Base-by-base conservation (phyloP, 2,329 filamentous ascomycete genomes). In the Aureobasidium leucospermi region DNA sequence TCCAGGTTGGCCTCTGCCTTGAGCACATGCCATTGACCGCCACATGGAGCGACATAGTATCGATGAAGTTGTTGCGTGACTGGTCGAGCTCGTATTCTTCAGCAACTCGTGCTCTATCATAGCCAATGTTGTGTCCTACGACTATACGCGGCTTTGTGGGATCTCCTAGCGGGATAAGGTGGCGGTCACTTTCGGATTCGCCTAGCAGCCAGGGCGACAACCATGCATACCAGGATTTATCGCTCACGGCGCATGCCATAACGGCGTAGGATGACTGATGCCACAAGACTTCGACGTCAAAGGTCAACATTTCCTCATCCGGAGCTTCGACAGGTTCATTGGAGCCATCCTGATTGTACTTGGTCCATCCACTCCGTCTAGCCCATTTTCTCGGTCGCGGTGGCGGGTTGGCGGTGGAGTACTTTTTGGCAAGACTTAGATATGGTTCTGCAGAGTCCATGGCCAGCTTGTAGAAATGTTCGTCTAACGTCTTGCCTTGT, bases 11-110 rank as follows among this genome's bases (percentile, higher is more conserved):
- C 52, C 94, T 84, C 73, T 99, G 94, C 65, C 89, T 87, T 23
- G 94, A 97, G 74, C 94, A 99, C 94, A 99, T 99, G 63, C 94
- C 94, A 70, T 99, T 99, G 28, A 96, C 93, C 2, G 95, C 95
- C 7, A 96, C 93, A 71, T 99, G 94, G 19, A 99, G 78, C 1
- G 93, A 97, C 94, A 99, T 99, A 32, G 94, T 99, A 71, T 99
- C 94, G 55, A 99, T 75, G 70, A 96, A 99, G 45, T 84, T 87
- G 66, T 91, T 97, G 41, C 85, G 84, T 1, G 90, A 87, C 71
- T 96, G 93, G 58, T 84, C 79, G 42, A 97, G 74, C 67, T 86
- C 82, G 71, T 99, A 99, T 71, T 99, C 94, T 70, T 99, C 94
- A 19, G 86, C 74, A 58, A 96, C 84, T 38, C 95, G 83, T 15